Base-by-base conservation (phyloP, 495 filamentous ascomycete species). In the Acidomyces sp. region DNA sequence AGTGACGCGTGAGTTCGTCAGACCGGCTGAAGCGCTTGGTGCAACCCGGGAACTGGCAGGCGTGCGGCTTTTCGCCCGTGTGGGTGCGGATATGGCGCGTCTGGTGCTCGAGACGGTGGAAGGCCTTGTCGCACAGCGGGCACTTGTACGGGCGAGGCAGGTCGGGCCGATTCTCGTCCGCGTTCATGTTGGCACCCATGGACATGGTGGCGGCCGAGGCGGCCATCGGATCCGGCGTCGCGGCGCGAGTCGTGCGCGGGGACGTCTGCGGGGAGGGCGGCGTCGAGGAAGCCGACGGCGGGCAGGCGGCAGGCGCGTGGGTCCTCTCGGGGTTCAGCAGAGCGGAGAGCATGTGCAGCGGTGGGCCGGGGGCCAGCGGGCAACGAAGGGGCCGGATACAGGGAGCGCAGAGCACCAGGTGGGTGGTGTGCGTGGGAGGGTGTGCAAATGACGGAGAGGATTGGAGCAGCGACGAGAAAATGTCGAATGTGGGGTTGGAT, bases 51-150 rank as follows among this genome's bases (percentile, higher is more conserved):
- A 83, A 94, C 52, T 80, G 75, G 72, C 90, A 97, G 28, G 79
- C 86, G 54, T 97, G 90, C 13, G 90, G 90, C 68, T 96, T 97
- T 66, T 97, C 90, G 44, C 90, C 92, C 1, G 90, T 97, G 59
- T 97, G 90, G 6, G 92, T 96, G 49, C 90, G 75, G 55, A 97
- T 96, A 59, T 97, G 90, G 47, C 90, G 74, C 20, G 90, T 97
- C 66, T 97, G 90, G 59, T 97, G 90, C 65, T 97, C 90, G 35
- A 97, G 70, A 45, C 90, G 83, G 71, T 97, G 90, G 68, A 97
- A 97, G 23, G 90, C 90, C 69, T 95, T 94, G 54, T 96, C 92
- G 71, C 90, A 97, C 34, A 97, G 69, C 29, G 90, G 88, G 58
- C 90, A 97, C 64, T 96, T 95, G 72, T 97, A 97, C 0, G 90